These are phyloP conservation scores for Beta lomatogona DNA, from an alignment of 179 eudicot species.

Conservation along the genomic window DNA sequence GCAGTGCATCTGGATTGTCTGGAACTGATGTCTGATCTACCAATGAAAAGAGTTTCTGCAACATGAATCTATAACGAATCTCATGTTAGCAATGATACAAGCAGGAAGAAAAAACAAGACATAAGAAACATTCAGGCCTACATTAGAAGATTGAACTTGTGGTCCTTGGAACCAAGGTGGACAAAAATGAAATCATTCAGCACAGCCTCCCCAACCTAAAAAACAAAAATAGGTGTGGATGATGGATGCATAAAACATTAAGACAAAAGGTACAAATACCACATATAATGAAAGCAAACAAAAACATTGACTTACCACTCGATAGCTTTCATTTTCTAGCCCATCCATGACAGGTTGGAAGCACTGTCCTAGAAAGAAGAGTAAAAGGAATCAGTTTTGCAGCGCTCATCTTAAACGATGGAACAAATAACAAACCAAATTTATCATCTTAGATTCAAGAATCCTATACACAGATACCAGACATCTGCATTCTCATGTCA, in stretches of 20 bases:
- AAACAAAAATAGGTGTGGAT: constrained; percentile 4
- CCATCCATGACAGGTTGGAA: constrained; percentile 85
- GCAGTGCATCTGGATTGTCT: constrained; percentile 91
- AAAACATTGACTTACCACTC: constrained; percentile 59
- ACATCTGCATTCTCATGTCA: background rate
- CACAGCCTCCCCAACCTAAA: constrained; percentile 85
- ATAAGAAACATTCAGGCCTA: constrained; percentile 37
- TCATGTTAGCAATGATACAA: constrained; percentile 20
- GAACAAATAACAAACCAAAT: constrained; percentile 8
- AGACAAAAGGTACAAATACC: background rate
- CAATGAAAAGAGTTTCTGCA: constrained; percentile 96
- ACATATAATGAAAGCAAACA: background rate
- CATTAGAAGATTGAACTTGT: constrained; percentile 95
- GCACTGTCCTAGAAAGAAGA: constrained; percentile 60
- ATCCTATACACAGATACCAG: background rate
- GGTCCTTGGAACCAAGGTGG: constrained; percentile 75
- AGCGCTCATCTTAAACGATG: background rate
- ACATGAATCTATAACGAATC: constrained; percentile 64
- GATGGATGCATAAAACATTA: constrained; percentile 19
- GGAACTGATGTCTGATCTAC: constrained; percentile 87
- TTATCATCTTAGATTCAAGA: background rate
- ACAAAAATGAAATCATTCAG: constrained; percentile 79
- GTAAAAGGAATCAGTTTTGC: constrained; percentile 11
- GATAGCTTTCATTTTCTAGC: constrained; percentile 55
- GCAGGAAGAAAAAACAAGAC: constrained; percentile 4